Base-by-base conservation (phyloP, 345 rosid species). In the Limnanthes douglasii region DNA sequence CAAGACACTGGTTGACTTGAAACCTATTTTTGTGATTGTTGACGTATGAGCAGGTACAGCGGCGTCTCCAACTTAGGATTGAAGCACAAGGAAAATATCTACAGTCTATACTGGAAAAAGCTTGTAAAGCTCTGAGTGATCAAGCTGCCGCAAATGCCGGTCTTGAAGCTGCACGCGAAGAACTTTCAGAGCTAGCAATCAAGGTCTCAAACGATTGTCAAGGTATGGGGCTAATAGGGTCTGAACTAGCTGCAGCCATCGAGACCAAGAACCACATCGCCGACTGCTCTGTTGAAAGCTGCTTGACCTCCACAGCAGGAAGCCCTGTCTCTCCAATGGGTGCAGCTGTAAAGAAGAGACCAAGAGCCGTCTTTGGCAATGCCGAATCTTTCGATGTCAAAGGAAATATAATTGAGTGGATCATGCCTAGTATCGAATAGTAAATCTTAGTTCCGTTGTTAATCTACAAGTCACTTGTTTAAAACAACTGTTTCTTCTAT, bases 31-130 rank as follows among this genome's bases (percentile, higher is more conserved):
- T 21, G 7, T 28, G n/a, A 4, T 28, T 28, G 12, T 28, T 28
- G 14, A 3, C 3, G 28, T 40, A 39, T 27, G 41, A 25, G 53
- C 78, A 88, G 97, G 95, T 88, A 28, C 97, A 83, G 50, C 69
- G 68, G 15, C 72, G 64, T 8, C 81, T 88, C 37, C 97, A 83
- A 50, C 71, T 79, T 26, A 70, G 93, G 50, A 83, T 83, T 3
- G 95, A 88, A 58, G 72, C 97, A 2, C 97, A 88, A 47, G 69
- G 93, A 34, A 79, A 74, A 53, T 88, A 88, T 64, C 57, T 88
- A 24, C 95, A 88, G 43, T 45, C 81, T 6, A 76, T 88, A 52
- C 76, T 88, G 0, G 97, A 88, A 64, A 88, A 79, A 60, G 97
- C 97, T 26, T 74, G 90, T 60, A 79, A 76, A 64, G 86, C 77